Percentiles rank a stretch among this genome's conserved stretches.
Conservation (phyloP, 2,329 filamentous ascomycete genomes). For the Celoporthe dispersa region DNA sequence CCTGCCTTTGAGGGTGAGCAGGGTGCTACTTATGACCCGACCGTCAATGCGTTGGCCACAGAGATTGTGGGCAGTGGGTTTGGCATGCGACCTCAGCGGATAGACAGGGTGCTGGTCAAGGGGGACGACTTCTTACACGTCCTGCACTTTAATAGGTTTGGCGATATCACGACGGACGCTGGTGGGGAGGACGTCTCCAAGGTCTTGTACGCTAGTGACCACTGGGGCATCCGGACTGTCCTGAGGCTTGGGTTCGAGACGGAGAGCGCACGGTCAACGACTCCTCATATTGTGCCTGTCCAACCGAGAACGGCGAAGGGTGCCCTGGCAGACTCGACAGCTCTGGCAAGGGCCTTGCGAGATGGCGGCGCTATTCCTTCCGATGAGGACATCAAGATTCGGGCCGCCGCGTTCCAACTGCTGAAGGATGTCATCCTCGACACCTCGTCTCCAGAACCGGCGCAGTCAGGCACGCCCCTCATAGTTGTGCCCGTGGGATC, state of each 20-base stretch:
- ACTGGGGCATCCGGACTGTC: slow-evolving; percentile 60
- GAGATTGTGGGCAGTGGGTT: slow-evolving; percentile 50
- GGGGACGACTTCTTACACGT: slow-evolving; percentile 45
- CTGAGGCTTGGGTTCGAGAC: slow-evolving; percentile 37
- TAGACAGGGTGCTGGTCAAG: slow-evolving; percentile 65
- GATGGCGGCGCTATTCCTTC: slow-evolving; percentile 51
- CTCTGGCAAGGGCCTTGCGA: slow-evolving; percentile 45
- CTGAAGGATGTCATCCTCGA: slow-evolving; percentile 50
- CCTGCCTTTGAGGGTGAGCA: slow-evolving; percentile 61
- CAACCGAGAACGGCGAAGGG: slow-evolving; percentile 37
- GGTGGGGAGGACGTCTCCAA: slow-evolving; percentile 22
- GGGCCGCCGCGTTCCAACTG: slow-evolving; percentile 50
- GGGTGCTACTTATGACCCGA: slow-evolving; percentile 68
- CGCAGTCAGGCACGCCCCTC: slow-evolving; percentile 44
- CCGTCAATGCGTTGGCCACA: slow-evolving; percentile 59
- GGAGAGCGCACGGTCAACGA: slow-evolving; percentile 29
- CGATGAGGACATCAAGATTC: slow-evolving; percentile 44
- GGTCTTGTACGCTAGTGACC: slow-evolving; percentile 52
- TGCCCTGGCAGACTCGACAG: slow-evolving; percentile 39
- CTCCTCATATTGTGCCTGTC: slow-evolving; percentile 40
- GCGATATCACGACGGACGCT: slow-evolving; percentile 43
- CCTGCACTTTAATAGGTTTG: slow-evolving; percentile 61
- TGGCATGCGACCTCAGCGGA: slow-evolving; percentile 64
- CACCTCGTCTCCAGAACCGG: slow-evolving; percentile 18
- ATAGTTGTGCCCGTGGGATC: slow-evolving; percentile 68